Evolutionary conservation across 1,284 basidiomycete species (phyloP), one percentile per base, ranked within the genome.

Genomic region (Boletellus sp.): DNA sequence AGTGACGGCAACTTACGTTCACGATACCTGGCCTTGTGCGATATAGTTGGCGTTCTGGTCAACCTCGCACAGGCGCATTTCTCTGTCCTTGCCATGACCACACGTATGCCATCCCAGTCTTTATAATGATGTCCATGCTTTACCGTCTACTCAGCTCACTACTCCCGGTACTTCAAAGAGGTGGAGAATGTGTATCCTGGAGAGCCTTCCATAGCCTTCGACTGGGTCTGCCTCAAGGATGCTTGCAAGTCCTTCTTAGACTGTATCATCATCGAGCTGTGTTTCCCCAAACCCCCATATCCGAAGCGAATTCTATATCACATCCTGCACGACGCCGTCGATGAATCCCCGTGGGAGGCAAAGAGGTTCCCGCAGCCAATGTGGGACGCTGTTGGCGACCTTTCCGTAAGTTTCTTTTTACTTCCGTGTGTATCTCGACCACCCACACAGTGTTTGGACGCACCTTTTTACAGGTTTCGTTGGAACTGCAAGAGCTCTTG

Each of bases 361-460:
- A 84, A 79, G 61, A 80, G 82, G 13, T 90, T 91, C 57, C 84
- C 86, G 0, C 87, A 89, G 64, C 72, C 75, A 1, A 72, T 91
- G 48, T 91, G 86, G 83, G 83, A 91, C 58, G 81, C 86, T 39
- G 75, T 89, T 38, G 89, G 88, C 10, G 86, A 89, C 67, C 74
- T 91, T 52, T 84, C 88, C 41, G 87, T 88, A 72, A 61, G 77
- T 68, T 12, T 35, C 24, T 6, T 32, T 15, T 32, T 30, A 8
- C 18, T 49, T 81, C 81, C 36, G 83, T 85, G 68, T 58, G 72
- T 66, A 13, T 46, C 30, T 41, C 19, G 13, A 11, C 16, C 38
- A 22, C 44, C 11, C 37, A 46, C n/a, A 21, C 35, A 42, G 19
- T 44, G 38, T 30, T 7, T 42, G 47, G 44, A 12, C 43, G n/a